Conservation (phyloP, 2,329 filamentous ascomycete species). For the Atkinsonella hypoxylon region DNA sequence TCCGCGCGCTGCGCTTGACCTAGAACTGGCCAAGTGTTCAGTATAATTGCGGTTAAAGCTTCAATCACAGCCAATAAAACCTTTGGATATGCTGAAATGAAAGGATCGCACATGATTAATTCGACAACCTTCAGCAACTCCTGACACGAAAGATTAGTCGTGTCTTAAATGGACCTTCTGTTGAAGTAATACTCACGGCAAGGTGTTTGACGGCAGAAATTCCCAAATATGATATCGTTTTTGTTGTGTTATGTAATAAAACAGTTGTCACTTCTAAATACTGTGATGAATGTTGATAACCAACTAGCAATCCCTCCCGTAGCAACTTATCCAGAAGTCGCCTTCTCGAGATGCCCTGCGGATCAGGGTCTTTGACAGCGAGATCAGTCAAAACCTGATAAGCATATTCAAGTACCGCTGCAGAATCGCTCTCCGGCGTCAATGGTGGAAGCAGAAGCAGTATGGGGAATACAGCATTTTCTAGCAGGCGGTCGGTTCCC, state of each 20-base stretch:
- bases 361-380: conserved; percentile 18
- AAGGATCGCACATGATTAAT: conserved; percentile 55
- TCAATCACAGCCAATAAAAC: conserved; percentile 40
- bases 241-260: conserved; percentile 38
- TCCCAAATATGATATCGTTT: conserved; percentile 43
- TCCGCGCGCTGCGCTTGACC: conserved; percentile 39
- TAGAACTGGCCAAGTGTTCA: conserved; percentile 60
- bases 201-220: conserved; percentile 56
- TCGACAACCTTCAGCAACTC: conserved; percentile 57
- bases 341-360: conserved; percentile 16
- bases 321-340: conserved; percentile 41
- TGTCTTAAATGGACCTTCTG: not conserved
- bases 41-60: conserved; percentile 44
- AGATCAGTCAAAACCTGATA: conserved; percentile 57
- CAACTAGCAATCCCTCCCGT: conserved; percentile 42
- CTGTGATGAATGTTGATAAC: conserved; percentile 45
- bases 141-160: conserved; percentile 21
- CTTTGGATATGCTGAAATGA: conserved; percentile 42
- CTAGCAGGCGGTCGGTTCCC: conserved; percentile 56
- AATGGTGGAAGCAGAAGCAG: conserved; percentile 67
- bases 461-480: conserved; percentile 56
- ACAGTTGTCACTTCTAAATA: conserved; percentile 44
- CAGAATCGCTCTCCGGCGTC: conserved; percentile 61
- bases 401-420: conserved; percentile 48
- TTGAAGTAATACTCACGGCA: conserved; percentile 31